Evolutionary conservation across 2,329 filamentous ascomycete species (phyloP).

Genomic region (Acephala macrosclerotiorum): DNA sequence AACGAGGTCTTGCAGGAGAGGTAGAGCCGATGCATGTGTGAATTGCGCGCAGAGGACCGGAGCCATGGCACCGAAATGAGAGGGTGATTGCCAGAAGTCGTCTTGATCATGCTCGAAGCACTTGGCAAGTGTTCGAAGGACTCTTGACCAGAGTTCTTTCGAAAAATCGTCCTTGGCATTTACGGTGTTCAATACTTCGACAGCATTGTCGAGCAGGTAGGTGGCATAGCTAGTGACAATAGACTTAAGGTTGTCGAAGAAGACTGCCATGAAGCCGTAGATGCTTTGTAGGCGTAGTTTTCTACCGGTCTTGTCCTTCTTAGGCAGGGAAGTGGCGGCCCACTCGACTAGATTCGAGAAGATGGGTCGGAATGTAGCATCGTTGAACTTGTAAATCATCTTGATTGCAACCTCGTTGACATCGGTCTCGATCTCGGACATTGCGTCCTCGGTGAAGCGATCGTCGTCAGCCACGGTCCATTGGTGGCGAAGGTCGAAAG

Average conservation of each 20-base stretch:
- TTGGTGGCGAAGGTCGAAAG: constrained; percentile 71
- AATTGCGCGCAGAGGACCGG: constrained; percentile 75
- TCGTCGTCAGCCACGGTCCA: constrained; percentile 54
- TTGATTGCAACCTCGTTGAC: constrained; percentile 78
- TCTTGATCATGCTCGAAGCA: constrained; percentile 91
- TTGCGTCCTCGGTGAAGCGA: constrained; percentile 51
- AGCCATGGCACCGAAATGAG: constrained; percentile 80
- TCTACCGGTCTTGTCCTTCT: constrained; percentile 65
- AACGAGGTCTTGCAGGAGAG: constrained; percentile 63
- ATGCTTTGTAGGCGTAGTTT: constrained; percentile 74
- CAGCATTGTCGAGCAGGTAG: constrained; percentile 80
- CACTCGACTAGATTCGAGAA: constrained; percentile 89
- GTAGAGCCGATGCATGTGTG: constrained; percentile 53
- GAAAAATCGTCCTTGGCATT: constrained; percentile 55
- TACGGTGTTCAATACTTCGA: constrained; percentile 62
- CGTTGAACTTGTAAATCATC: constrained; percentile 97
- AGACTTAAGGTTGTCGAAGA: constrained; percentile 88
- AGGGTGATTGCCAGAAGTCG: constrained; percentile 93
- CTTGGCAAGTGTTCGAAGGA: constrained; percentile 74
- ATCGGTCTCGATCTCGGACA: constrained; percentile 67
- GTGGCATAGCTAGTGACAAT: constrained; percentile 93
- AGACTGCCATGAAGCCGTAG: constrained; percentile 79
- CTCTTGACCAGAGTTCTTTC: constrained; percentile 70
- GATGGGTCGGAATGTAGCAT: constrained; percentile 89
- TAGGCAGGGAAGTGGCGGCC: constrained; percentile 67